Conservation (phyloP, 2,329 filamentous ascomycete genomes). For the Fusarium miscanthi region DNA sequence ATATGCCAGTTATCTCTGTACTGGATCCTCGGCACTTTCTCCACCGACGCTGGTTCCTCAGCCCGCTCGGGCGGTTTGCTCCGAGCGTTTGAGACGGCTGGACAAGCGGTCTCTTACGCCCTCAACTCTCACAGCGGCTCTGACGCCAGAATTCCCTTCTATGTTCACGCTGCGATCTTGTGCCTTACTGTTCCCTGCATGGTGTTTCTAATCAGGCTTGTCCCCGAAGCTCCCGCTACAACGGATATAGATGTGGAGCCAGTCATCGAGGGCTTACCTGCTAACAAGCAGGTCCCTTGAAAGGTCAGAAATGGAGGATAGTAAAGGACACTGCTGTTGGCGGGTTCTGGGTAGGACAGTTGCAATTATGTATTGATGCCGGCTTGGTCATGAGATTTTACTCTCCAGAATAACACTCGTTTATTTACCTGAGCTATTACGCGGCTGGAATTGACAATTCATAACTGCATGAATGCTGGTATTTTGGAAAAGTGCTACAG, state of each 20-base stretch:
- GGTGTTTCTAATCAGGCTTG: not conserved
- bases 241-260: not conserved
- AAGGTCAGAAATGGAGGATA: not conserved
- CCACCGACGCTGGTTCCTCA: not conserved
- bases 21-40: not conserved
- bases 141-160: not conserved
- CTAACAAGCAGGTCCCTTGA: not conserved
- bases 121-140: not conserved
- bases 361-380: not conserved
- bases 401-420: not conserved
- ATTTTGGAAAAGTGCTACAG: not conserved
- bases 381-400: fast-evolving
- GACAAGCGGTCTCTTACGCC: not conserved
- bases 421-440: not conserved
- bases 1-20: not conserved
- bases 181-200: not conserved
- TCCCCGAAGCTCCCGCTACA: not conserved
- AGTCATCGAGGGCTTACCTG: not conserved
- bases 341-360: fast-evolving
- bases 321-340: fast-evolving
- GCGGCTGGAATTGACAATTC: not conserved
- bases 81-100: not conserved
- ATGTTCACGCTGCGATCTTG: not conserved
- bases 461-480: not conserved
- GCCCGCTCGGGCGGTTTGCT: not conserved